A percentile compares a stretch with the other conserved stretches of the same genome.
These are phyloP conservation scores for Conticribra weissflogii DNA, from an alignment of 108 stramenopile genomes.

Conservation along the genomic window DNA sequence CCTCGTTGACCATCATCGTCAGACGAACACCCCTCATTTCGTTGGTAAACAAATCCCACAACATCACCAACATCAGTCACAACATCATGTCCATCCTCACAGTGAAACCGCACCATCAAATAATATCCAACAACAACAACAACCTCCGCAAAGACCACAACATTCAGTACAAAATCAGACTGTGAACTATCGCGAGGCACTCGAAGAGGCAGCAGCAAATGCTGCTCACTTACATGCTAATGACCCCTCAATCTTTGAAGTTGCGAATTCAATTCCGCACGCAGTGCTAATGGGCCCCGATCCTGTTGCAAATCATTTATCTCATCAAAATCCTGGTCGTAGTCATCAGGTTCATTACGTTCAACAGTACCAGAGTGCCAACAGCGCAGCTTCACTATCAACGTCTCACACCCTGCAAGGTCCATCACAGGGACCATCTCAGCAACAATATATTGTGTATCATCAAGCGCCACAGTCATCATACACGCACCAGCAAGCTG, in stretches of 20 bases:
- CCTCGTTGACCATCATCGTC: not conserved
- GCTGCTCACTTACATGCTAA: slow-evolving; percentile 23
- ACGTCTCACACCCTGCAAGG: no score
- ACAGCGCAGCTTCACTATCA: no score
- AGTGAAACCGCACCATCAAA: slow-evolving; percentile 1
- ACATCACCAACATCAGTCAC: not conserved
- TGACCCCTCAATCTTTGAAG: slow-evolving; percentile 31
- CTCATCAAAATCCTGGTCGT: not conserved
- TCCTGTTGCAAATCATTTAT: slow-evolving; percentile 2
- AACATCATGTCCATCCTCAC: not conserved
- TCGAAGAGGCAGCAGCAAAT: slow-evolving; percentile 30
- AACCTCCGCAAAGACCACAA: not conserved
- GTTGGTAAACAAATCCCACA: slow-evolving; percentile 1
- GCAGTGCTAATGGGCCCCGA: not conserved
- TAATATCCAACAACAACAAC: not conserved
- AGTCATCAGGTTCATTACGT: slow-evolving; percentile 4
- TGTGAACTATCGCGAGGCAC: not conserved
- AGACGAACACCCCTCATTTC: not conserved
- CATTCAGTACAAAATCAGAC: slow-evolving; percentile 1
- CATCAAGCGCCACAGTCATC: no score
- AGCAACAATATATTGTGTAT: no score
- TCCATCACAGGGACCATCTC: no score
- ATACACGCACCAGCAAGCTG: no score
- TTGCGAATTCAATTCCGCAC: slow-evolving; percentile 33
- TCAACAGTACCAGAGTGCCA: not conserved